Evolutionary conservation across 1,139 yeast genomes (phyloP).

Genomic region (Lodderomyces pseudojiufengensis): DNA sequence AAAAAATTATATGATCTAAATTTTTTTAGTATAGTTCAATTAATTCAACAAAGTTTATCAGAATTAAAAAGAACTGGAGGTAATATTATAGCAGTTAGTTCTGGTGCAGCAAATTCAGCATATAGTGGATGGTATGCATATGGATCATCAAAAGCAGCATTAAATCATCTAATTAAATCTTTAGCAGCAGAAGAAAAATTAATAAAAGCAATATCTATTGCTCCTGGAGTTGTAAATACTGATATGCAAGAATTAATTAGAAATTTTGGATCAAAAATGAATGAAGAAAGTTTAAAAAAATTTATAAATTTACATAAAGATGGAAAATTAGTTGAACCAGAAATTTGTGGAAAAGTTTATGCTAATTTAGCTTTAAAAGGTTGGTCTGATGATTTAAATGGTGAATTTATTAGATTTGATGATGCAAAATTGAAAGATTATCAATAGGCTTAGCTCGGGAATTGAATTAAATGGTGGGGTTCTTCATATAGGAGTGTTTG

Average conservation of each 20-base stretch:
- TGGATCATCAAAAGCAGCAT: slow-evolving; percentile 86
- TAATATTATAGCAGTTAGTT: slow-evolving; percentile 68
- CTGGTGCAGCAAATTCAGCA: slow-evolving; percentile 71
- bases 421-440: slow-evolving; percentile 28
- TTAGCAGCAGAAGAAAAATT: slow-evolving; percentile 64
- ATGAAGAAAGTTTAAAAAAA: slow-evolving; percentile 47
- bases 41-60: slow-evolving; percentile 59
- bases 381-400: slow-evolving; percentile 52
- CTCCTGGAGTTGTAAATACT: slow-evolving; percentile 94
- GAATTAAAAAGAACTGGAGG: slow-evolving; percentile 57
- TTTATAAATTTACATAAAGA: slow-evolving; percentile 58
- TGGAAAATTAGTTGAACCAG: slow-evolving; percentile 57
- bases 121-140: slow-evolving; percentile 85
- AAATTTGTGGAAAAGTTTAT: slow-evolving; percentile 65
- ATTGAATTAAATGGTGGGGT: too few relatives aligned
- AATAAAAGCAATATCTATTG: slow-evolving; percentile 63
- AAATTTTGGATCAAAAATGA: slow-evolving; percentile 53
- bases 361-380: slow-evolving; percentile 63
- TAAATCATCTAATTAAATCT: slow-evolving; percentile 68
- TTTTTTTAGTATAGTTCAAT: slow-evolving; percentile 68
- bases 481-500: too few relatives aligned
- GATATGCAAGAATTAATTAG: slow-evolving; percentile 80
- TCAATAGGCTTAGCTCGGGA: slow-evolving; percentile 3
- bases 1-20: slow-evolving; percentile 67
- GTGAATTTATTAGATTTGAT: slow-evolving; percentile 60